phyloP scores from a whole-genome alignment of 2,329 filamentous ascomycete species.

The Neopestalotiopsis sp. region DNA sequence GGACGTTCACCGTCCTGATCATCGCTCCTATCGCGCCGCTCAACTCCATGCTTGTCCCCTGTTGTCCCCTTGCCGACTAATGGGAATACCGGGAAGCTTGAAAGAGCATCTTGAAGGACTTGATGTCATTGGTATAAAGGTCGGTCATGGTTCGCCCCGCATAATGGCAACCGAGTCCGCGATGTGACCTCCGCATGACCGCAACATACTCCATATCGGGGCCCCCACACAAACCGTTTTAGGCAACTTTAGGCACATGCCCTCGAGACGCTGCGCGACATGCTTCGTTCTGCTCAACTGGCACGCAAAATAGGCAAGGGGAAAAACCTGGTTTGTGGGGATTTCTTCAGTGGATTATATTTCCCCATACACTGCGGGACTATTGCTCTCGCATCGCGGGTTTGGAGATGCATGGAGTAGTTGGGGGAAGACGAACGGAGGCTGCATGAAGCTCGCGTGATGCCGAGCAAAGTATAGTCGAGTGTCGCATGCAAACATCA shows the following conservation, averaged over 20 bases:
- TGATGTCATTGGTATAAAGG: slow-evolving; percentile 2
- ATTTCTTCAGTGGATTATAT: background rate
- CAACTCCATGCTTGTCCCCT: background rate
- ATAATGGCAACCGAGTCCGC: slow-evolving; percentile 1
- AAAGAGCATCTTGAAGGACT: background rate
- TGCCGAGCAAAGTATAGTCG: background rate
- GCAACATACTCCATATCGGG: background rate
- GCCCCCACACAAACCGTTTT: background rate
- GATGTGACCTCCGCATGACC: background rate
- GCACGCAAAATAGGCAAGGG: background rate
- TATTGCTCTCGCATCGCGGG: background rate
- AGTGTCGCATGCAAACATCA: background rate
- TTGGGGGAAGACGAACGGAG: background rate
- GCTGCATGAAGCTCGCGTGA: background rate
- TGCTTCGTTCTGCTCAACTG: background rate
- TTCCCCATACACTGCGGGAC: background rate
- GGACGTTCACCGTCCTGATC: background rate
- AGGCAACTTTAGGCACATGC: slow-evolving; percentile 2
- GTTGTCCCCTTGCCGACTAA: background rate
- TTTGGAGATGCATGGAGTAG: background rate
- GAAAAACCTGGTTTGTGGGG: background rate
- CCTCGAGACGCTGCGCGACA: background rate
- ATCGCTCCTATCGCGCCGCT: background rate
- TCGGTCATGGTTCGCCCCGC: background rate
- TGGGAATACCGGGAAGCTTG: background rate